Evolutionary conservation across 108 stramenopile genomes (phyloP).

Genomic region (Chaetoceros tenuissimus): DNA sequence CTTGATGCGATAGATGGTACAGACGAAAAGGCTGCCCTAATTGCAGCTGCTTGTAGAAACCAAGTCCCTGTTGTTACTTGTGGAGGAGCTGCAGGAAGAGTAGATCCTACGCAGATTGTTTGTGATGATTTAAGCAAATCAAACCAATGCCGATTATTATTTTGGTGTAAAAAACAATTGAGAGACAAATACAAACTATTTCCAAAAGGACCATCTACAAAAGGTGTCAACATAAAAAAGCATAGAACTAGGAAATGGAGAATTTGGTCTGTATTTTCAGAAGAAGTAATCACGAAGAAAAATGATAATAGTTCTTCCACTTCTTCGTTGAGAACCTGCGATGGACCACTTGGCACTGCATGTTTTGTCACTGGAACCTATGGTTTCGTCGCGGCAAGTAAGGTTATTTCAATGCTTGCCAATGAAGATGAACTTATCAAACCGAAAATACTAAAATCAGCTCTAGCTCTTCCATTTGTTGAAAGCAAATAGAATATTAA

Average conservation of each 20-base stretch:
- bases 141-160: constrained; percentile 44
- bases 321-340: constrained; percentile 59
- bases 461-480: neutral
- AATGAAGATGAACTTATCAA: constrained; percentile 32
- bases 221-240: constrained; percentile 13
- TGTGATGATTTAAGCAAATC: constrained; percentile 56
- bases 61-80: constrained; percentile 68
- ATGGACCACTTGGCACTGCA: constrained; percentile 72
- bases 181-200: constrained; percentile 60
- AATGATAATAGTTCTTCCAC: constrained; percentile 3
- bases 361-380: constrained; percentile 73
- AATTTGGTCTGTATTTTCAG: constrained; percentile 64
- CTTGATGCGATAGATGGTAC: constrained; percentile 76
- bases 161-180: constrained; percentile 45
- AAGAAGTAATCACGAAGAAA: constrained; percentile 31
- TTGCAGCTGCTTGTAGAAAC: constrained; percentile 45
- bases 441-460: constrained; percentile 14
- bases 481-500: too few species aligned
- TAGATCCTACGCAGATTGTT: constrained; percentile 62
- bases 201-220: constrained; percentile 27
- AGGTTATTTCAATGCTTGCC: constrained; percentile 73
- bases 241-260: constrained; percentile 43
- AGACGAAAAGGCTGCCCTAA: constrained; percentile 58
- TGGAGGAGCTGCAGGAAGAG: constrained; percentile 76
- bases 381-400: constrained; percentile 65